Evolutionary conservation across 352 stramenopile genomes (phyloP), one percentile per base, ranked within the genome.

Genomic region (Phytophthora syringae): DNA sequence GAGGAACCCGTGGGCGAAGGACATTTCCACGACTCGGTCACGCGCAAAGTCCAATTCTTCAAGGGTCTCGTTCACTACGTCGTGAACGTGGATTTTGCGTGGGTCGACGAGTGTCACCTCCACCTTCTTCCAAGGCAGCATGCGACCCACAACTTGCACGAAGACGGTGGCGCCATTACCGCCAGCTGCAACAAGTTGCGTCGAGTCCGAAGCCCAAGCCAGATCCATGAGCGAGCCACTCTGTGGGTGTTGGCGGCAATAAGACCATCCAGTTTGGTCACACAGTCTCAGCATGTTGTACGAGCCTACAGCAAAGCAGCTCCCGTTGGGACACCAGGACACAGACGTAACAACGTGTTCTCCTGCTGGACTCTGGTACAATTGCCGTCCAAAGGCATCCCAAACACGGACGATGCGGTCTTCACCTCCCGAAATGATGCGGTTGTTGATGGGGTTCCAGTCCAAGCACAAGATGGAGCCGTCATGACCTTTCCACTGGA

Each of bases 231-330:
- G 65, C 12, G 92, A 98, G 20, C 93, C 93, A 18, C 78, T 84
- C 22, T 80, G 72, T 6, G 85, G 84, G 5, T 89, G 73, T 52
- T 98, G 90, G 25, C 93, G 80, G 53, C 86, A 93, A 59, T 94
- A 93, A 7, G 86, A 97, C 93, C 92, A 98, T 1, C 95, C 95
- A 0, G 88, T 97, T 63, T 96, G 88, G 59, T 98, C 94, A 62
- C 94, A 98, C 28, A 98, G 74, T 3, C 89, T 72, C n/a, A 98
- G 74, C 63, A 96, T 84, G 64, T 98, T 96, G 76, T 92, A 98
- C 9, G 89, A 93, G 7, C 94, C 95, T 3, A 97, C 94, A 9
- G 89, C 91, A 64, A 98, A 98, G 16, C 72, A 87, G 32, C 84
- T 86, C 18, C 94, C 94, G 47, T 97, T 97, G 0, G 95, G 93